phyloP scores from a whole-genome alignment of 1,284 basidiomycete genomes.

The Ustilago vetiveriae region DNA sequence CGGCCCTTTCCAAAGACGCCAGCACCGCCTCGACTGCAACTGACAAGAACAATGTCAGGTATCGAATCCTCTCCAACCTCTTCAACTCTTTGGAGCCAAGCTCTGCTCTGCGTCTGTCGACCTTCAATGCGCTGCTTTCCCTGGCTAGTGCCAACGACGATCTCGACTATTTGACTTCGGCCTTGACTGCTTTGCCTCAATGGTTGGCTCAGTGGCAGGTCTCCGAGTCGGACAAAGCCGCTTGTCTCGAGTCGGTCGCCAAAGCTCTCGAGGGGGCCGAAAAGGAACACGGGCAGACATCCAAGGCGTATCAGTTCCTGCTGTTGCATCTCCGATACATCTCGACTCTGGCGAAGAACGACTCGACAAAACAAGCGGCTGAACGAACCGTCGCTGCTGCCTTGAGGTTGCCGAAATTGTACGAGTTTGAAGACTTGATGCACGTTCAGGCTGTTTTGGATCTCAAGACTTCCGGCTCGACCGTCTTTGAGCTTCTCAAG shows the following conservation, averaged over 20 bases:
- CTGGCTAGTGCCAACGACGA: constrained; percentile 62
- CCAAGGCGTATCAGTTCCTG: constrained; percentile 58
- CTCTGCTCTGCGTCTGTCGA: constrained; percentile 50
- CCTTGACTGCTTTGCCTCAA: constrained; percentile 51
- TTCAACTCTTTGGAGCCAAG: constrained; percentile 59
- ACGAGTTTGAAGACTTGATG: constrained; percentile 62
- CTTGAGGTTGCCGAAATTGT: constrained; percentile 59
- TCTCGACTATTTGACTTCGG: constrained; percentile 56
- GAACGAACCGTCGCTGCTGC: constrained; percentile 59
- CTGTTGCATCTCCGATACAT: constrained; percentile 62
- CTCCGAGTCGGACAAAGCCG: constrained; percentile 42
- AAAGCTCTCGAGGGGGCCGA: constrained; percentile 52
- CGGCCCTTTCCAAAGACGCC: constrained; percentile 28
- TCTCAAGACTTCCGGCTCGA: constrained; percentile 40
- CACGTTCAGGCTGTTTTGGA: constrained; percentile 51
- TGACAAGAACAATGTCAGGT: constrained; percentile 52
- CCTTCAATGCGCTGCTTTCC: constrained; percentile 56
- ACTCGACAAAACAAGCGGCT: constrained; percentile 36
- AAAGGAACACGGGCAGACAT: constrained; percentile 49
- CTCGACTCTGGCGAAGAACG: constrained; percentile 18
- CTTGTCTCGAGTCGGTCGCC: constrained; percentile 52
- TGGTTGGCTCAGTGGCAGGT: constrained; percentile 65
- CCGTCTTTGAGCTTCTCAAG: constrained; percentile 56
- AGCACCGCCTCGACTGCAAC: neutral
- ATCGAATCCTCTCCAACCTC: constrained; percentile 62